Evolutionary conservation across 176 grass and related monocot genomes (phyloP), one percentile per base, ranked within the genome.

Genomic region (Thinopyrum elongatum): DNA sequence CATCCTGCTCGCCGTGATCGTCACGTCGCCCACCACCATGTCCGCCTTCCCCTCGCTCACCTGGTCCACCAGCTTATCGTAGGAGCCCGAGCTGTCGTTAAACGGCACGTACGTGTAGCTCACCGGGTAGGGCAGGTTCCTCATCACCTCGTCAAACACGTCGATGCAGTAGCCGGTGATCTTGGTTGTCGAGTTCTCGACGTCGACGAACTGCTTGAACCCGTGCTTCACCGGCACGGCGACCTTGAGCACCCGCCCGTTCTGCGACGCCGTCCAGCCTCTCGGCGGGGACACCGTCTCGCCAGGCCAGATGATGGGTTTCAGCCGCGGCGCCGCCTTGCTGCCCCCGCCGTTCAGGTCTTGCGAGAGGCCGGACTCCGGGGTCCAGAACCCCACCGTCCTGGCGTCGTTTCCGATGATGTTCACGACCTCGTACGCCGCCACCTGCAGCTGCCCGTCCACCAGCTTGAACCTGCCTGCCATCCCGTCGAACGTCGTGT

Each of bases 131-230:
- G 94, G 88, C 28, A 97, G 47, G 1, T 53, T 44, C 33, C 16
- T 3, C 76, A 94, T 87, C 59, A 88, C 86, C 10, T 74, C 94
- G 11, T 86, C 38, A 81, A 97, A 97, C 39, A 97, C 84, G 13
- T 94, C 90, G 75, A 97, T 92, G 88, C 92, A 94, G 59, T 83
- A 94, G 33, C 94, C 94, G 0, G 88, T 85, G 59, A 92, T 62
- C 26, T 55, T 90, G 13, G 25, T 77, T 0, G 39, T 13, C 3
- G 62, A 33, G 12, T 49, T 60, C 0, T 15, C 29, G 10, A 92
- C 88, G 44, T 85, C 67, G 35, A 97, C 90, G 51, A 97, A 97
- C 76, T 88, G 60, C n/a, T 72, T 87, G 84, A 97, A 97, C n/a
- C 95, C 95, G 4, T 30, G 19, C 68, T 94, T 97, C 73, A 84